phyloP scores from a whole-genome alignment of 2,329 filamentous ascomycete species.

The Thyridium curvatum region DNA sequence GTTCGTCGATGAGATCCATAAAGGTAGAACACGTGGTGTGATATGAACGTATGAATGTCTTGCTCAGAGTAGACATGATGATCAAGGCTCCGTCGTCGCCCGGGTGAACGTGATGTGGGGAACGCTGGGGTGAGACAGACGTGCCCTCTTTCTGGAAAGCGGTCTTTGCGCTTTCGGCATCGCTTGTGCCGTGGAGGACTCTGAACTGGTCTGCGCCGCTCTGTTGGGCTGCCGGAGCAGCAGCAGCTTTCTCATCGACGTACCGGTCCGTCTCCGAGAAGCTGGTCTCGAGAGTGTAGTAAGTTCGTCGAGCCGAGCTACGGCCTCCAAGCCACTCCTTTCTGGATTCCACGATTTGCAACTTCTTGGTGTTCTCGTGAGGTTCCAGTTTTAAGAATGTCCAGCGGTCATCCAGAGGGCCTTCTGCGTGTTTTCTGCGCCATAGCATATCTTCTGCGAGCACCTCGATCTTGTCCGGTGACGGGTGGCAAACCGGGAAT shows the following conservation, averaged over 20 bases:
- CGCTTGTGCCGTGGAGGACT: not conserved
- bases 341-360: slow-evolving; percentile 61
- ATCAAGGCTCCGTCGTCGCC: slow-evolving; percentile 34
- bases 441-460: slow-evolving; percentile 46
- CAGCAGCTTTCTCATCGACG: not conserved
- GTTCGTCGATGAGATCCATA: slow-evolving; percentile 52
- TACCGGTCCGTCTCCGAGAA: slow-evolving; percentile 23
- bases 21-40: slow-evolving; percentile 45
- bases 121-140: slow-evolving; percentile 15
- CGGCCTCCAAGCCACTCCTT: slow-evolving; percentile 55
- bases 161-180: slow-evolving; percentile 14
- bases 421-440: slow-evolving; percentile 62
- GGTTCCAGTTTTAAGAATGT: slow-evolving; percentile 56
- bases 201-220: not conserved
- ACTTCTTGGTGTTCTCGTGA: slow-evolving; percentile 50
- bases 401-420: slow-evolving; percentile 70
- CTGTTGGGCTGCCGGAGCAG: not conserved
- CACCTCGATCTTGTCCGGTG: slow-evolving; percentile 28
- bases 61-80: slow-evolving; percentile 41
- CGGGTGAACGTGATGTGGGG: slow-evolving; percentile 39
- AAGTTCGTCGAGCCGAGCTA: slow-evolving; percentile 56
- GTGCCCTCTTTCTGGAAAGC: slow-evolving; percentile 23
- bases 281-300: slow-evolving; percentile 52
- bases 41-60: slow-evolving; percentile 51
- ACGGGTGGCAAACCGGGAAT: slow-evolving; percentile 47